Base-by-base conservation (phyloP, 2,329 filamentous ascomycete genomes). In the Calonectria pauciramosa region DNA sequence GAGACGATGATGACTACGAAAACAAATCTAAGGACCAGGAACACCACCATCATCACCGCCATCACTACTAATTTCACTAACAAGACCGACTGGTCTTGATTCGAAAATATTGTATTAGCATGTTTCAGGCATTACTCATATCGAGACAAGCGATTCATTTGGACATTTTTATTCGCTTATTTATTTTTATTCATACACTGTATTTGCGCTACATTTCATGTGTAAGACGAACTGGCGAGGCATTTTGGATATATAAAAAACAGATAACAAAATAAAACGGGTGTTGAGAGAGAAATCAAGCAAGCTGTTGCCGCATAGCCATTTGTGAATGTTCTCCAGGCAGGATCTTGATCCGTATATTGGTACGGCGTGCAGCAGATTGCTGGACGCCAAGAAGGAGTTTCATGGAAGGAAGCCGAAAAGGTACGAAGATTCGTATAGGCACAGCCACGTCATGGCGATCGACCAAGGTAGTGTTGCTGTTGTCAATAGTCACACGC, bases 11-110 rank as follows among this genome's bases (percentile, higher is more conserved):
- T 47, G 80, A 80, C 13, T 78, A 81, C 49, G 78, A 82, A 30
- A 67, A 72, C 5, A 81, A 81, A 7, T 76, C 82, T 18, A 80
- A 78, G 47, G 82, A 84, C 41, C 77, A 81, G 28, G 80, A 84
- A 20, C 80, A 82, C 20, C 83, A 84, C 44, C 82, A 84, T 67
- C 80, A 84, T 52, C 82, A 84, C 56, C 82, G 83, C 59, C 81
- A 81, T 28, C 81, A 84, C 68, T 83, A 85, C 71, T 81, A 82
- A 70, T 81, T 79, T 14, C 81, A 84, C 65, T 80, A 81, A 64
- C 81, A 83, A 83, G 9, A 75, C 82, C 72, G 71, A 47, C 41
- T 75, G 70, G 54, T 10, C 41, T 59, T 36, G 32, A 68, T 52
- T 44, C 36, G 26, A 51, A 44, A 30, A 49, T 38, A 23, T 67